A percentile compares a stretch with the other conserved stretches of the same genome.
phyloP scores from a whole-genome alignment of 768 basidiomycete species.

The Rhodotorula toruloides region DNA sequence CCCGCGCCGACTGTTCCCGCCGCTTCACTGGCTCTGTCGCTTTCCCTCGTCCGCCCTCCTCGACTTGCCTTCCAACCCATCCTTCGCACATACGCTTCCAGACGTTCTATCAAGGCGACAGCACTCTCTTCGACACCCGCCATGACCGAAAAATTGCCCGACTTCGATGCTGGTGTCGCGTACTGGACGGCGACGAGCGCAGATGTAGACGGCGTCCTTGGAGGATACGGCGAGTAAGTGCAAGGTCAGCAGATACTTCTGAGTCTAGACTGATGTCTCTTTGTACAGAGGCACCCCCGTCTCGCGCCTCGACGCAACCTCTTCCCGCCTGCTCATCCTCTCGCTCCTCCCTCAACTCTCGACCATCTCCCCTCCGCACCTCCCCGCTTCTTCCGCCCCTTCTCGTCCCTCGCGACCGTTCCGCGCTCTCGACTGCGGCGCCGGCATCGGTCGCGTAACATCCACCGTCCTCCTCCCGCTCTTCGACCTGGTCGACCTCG shows the following conservation, averaged over 20 bases:
- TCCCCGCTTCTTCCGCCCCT: constrained; percentile 45
- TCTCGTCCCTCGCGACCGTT: constrained; percentile 42
- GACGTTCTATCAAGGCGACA: too few species aligned
- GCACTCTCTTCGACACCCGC: too few species aligned
- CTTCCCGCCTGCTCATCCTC: constrained; percentile 81
- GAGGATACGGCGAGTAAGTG: constrained; percentile 47
- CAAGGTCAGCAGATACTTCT: too few species aligned
- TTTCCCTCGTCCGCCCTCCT: too few species aligned
- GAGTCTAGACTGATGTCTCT: not conserved
- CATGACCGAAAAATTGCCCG: constrained; percentile 47
- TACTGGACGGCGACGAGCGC: constrained; percentile 84
- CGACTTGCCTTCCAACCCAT: too few species aligned
- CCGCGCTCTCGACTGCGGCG: constrained; percentile 83
- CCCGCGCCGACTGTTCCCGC: too few species aligned
- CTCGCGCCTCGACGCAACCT: constrained; percentile 81
- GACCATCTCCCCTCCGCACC: constrained; percentile 67
- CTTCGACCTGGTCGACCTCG: constrained; percentile 74
- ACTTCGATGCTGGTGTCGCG: constrained; percentile 68
- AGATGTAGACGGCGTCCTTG: constrained; percentile 79
- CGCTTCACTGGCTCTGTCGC: too few species aligned
- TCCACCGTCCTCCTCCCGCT: constrained; percentile 82
- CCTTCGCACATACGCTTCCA: too few species aligned
- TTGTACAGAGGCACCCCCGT: constrained; percentile 51
- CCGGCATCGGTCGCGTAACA: constrained; percentile 90
- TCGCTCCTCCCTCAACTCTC: constrained; percentile 73